Evolutionary conservation across 2,329 filamentous ascomycete species (phyloP).

Genomic region (Arthrinium phaeospermum): DNA sequence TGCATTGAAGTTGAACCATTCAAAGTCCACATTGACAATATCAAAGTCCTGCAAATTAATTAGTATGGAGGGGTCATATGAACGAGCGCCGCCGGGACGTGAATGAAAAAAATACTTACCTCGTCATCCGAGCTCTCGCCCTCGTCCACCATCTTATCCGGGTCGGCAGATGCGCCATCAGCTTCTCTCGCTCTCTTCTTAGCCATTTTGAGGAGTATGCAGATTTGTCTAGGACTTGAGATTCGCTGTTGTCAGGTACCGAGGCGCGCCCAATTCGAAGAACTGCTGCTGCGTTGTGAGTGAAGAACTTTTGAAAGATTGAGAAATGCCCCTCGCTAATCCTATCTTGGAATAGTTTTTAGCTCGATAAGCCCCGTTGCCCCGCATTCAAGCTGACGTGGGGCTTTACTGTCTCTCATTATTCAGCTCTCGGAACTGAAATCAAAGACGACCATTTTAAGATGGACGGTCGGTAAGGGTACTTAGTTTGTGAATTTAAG

Average conservation of each 20-base stretch:
- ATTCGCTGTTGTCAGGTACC: background rate
- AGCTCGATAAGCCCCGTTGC: background rate
- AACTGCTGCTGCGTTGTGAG: background rate
- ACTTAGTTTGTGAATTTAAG: background rate
- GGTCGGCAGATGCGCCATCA: conserved; percentile 51
- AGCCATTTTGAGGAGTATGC: conserved; percentile 44
- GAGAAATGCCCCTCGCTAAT: conserved; percentile 17
- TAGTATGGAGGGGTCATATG: background rate
- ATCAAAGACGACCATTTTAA: background rate
- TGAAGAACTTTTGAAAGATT: conserved; percentile 20
- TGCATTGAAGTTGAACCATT: conserved; percentile 96
- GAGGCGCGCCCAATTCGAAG: conserved; percentile 5
- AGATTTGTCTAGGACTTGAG: conserved; percentile 12
- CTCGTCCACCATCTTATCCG: conserved; percentile 55
- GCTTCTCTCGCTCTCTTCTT: conserved; percentile 57
- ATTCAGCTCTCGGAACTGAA: background rate
- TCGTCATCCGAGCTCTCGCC: conserved; percentile 59
- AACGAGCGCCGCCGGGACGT: background rate
- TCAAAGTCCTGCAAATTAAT: conserved; percentile 72
- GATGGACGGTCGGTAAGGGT: too few species aligned
- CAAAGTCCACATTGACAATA: conserved; percentile 94
- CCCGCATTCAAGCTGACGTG: conserved; percentile 9
- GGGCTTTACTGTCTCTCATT: background rate
- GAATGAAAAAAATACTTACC: conserved; percentile 37
- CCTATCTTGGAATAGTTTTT: background rate